Conservation (phyloP, 345 rosid genomes). For the Acer campestre region DNA sequence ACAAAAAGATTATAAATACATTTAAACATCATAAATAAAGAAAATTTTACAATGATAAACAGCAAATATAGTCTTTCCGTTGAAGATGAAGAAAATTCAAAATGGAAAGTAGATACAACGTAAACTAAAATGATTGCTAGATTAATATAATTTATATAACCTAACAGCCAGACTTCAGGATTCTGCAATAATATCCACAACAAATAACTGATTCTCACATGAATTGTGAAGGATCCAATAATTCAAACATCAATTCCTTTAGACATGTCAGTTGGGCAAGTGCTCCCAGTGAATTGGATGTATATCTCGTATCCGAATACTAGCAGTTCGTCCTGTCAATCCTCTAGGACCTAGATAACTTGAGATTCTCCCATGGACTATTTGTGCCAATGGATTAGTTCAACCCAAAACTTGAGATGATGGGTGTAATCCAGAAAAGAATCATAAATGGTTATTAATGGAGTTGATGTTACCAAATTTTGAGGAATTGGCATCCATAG, state of each 20-base stretch:
- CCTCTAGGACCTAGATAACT: background rate
- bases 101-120: background rate
- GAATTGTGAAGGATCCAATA: background rate
- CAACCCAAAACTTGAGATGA: constrained; percentile 10
- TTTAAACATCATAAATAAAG: background rate
- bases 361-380: constrained; percentile 9
- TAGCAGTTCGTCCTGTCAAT: background rate
- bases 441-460: constrained; percentile 1
- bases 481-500: background rate
- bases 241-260: constrained; percentile 5
- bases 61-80: background rate
- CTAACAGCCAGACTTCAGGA: background rate
- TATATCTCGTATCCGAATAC: constrained; percentile 7
- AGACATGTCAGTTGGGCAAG: background rate
- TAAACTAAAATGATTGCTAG: background rate
- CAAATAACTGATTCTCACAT: background rate
- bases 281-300: constrained; percentile 11
- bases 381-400: constrained; percentile 10
- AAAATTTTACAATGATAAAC: background rate
- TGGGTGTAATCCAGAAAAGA: background rate
- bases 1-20: background rate
- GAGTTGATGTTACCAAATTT: constrained; percentile 9
- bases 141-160: background rate
- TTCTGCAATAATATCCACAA: background rate
- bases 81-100: background rate